These are phyloP conservation scores for Bryoerythrophyllum caledonicum DNA, from an alignment of 225 moss, liverwort and hornwort species.

Conservation along the genomic window DNA sequence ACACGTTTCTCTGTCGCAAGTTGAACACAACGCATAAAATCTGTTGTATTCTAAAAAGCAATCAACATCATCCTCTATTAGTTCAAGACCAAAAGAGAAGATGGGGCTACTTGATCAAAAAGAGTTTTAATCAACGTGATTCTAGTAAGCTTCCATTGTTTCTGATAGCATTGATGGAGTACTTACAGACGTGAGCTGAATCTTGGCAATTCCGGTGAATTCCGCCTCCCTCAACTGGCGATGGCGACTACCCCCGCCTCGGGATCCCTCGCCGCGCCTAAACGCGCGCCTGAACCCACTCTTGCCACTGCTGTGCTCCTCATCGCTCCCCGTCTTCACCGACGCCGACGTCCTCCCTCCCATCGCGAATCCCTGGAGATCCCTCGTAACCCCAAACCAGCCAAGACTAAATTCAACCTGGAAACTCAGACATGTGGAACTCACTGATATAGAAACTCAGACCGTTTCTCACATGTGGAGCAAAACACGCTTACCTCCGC, in stretches of 20 bases:
- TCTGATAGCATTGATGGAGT: neutral
- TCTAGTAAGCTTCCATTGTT: too few species aligned
- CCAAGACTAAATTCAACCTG: neutral
- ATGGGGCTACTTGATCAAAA: too few species aligned
- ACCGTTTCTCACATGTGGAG: neutral
- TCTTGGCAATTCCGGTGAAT: conserved; percentile 84
- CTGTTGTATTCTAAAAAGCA: too few species aligned
- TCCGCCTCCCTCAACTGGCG: conserved; percentile 44
- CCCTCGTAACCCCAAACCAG: neutral
- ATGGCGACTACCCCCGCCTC: conserved; percentile 10
- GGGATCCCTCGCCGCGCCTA: conserved; percentile 2
- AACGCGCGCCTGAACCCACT: neutral
- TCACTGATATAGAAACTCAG: neutral
- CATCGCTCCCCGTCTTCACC: conserved; percentile 9
- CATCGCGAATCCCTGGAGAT: conserved; percentile 22
- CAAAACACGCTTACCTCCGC: neutral
- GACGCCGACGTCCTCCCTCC: conserved; percentile 31
- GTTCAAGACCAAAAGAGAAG: too few species aligned
- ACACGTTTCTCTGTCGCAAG: too few species aligned
- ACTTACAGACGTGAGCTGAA: conserved; percentile 70
- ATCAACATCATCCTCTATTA: too few species aligned
- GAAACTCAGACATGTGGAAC: neutral
- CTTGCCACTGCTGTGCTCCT: neutral
- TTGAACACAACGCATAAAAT: too few species aligned
- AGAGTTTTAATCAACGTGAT: too few species aligned